These are phyloP conservation scores for Claviceps sp. DNA, from an alignment of 2,329 filamentous ascomycete genomes.

Conservation along the genomic window DNA sequence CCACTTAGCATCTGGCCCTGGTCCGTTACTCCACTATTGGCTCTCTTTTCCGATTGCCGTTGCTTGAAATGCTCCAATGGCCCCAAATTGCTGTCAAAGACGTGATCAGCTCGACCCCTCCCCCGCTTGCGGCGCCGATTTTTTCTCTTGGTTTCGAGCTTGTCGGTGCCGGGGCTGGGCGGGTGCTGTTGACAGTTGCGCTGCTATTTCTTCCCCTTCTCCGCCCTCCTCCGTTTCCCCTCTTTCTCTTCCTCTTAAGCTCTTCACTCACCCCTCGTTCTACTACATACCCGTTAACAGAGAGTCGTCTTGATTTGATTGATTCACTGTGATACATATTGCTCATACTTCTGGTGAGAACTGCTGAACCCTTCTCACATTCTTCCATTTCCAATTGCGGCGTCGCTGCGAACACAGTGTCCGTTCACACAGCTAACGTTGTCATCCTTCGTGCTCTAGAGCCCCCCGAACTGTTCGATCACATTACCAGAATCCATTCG, in stretches of 20 bases:
- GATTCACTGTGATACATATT: constrained; percentile 8
- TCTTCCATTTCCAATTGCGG: neutral
- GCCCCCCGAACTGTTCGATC: constrained; percentile 1
- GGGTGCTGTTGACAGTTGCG: constrained; percentile 1
- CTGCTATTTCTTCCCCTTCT: constrained; percentile 10
- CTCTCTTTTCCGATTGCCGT: neutral
- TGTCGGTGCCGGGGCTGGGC: neutral
- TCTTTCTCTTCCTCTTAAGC: constrained; percentile 5
- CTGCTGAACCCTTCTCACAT: neutral
- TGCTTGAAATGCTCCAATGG: neutral
- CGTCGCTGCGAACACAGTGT: neutral
- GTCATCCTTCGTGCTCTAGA: constrained; percentile 1
- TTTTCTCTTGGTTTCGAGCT: constrained; percentile 9
- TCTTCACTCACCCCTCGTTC: constrained; percentile 1
- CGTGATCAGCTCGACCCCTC: constrained; percentile 5
- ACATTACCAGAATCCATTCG: constrained; percentile 14
- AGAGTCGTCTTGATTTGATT: constrained; percentile 3
- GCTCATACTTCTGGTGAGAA: constrained; percentile 3
- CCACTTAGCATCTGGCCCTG: too few species aligned
- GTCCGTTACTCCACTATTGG: neutral
- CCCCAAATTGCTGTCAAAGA: neutral
- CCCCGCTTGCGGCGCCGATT: constrained; percentile 23
- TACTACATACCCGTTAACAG: neutral
- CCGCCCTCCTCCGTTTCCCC: constrained; percentile 9
- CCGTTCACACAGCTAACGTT: constrained; percentile 5